A percentile compares a stretch with the other conserved stretches of the same genome.
phyloP scores from a whole-genome alignment of 768 basidiomycete genomes.

The Grammothele lineata region DNA sequence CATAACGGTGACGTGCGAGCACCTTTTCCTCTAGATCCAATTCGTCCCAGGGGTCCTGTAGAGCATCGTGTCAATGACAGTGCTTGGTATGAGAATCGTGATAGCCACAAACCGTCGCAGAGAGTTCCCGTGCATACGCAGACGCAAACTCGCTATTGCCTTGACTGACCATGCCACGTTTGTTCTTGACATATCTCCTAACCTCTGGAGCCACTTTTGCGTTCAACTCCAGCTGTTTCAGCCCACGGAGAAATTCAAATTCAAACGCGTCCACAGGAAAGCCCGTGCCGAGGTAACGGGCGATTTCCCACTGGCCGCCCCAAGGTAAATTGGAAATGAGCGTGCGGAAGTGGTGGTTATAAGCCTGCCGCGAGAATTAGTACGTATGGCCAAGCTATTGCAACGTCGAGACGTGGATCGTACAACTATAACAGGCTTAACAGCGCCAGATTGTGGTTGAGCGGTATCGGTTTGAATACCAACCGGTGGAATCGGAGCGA shows the following conservation, averaged over 20 bases:
- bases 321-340: conserved; percentile 16
- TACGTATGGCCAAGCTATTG: no score
- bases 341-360: no score
- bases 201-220: conserved; percentile 9
- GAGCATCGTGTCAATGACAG: neutral
- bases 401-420: neutral
- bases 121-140: conserved; percentile 13
- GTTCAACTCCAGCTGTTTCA: conserved; percentile 27
- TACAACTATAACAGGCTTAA: conserved; percentile 7
- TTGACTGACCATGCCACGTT: neutral
- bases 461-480: no score
- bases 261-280: conserved; percentile 30
- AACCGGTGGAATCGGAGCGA: no score
- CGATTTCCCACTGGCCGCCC: conserved; percentile 54
- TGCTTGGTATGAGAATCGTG: neutral
- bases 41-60: conserved; percentile 59
- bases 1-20: conserved; percentile 29
- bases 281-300: conserved; percentile 34
- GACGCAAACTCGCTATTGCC: neutral
- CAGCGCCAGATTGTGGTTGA: neutral
- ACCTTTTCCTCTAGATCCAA: conserved; percentile 51
- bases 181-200: conserved; percentile 1
- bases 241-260: conserved; percentile 25
- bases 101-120: conserved; percentile 14
- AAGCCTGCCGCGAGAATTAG: no score